Conservation (phyloP, 805 yeast species). For the Teunomyces aglyptinius region DNA sequence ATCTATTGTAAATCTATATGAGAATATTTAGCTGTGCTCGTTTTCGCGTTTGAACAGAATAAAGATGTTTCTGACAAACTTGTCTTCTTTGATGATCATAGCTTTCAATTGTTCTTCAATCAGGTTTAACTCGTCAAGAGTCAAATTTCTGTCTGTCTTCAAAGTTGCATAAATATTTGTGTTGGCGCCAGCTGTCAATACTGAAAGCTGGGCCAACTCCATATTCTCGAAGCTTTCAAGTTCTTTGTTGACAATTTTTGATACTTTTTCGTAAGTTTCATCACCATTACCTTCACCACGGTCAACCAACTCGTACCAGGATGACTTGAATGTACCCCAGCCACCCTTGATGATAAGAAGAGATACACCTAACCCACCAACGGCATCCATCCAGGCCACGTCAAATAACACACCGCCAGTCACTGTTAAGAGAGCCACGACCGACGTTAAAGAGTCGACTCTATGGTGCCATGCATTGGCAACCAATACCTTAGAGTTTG, state of each 20-base stretch:
- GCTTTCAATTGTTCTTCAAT: constrained; percentile 33
- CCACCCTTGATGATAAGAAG: constrained; percentile 83
- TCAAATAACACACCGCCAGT: constrained; percentile 78
- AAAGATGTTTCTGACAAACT: constrained; percentile 42
- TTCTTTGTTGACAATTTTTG: constrained; percentile 37
- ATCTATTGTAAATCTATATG: constrained; percentile 1
- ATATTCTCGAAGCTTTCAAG: constrained; percentile 25
- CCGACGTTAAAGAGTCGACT: constrained; percentile 87
- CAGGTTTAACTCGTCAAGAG: constrained; percentile 22
- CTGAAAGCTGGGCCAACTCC: constrained; percentile 40
- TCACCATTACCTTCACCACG: constrained; percentile 55
- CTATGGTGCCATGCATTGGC: constrained; percentile 99
- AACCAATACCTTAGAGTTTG: constrained; percentile 83
- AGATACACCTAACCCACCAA: constrained; percentile 89
- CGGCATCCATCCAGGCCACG: constrained; percentile 83
- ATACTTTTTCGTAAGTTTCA: constrained; percentile 45
- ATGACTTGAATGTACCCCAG: constrained; percentile 62
- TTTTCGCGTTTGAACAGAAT: constrained; percentile 34
- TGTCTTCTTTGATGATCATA: constrained; percentile 36
- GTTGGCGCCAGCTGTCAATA: constrained; percentile 60
- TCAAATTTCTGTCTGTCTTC: constrained; percentile 27
- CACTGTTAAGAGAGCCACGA: constrained; percentile 86
- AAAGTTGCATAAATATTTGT: constrained; percentile 37
- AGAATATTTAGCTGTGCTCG: background rate
- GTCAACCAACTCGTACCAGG: constrained; percentile 78